Percentiles rank a stretch among this genome's conserved stretches.
These are phyloP conservation scores for Pneumocystis wakefieldiae DNA, from an alignment of 1,139 yeast genomes.

Conservation along the genomic window DNA sequence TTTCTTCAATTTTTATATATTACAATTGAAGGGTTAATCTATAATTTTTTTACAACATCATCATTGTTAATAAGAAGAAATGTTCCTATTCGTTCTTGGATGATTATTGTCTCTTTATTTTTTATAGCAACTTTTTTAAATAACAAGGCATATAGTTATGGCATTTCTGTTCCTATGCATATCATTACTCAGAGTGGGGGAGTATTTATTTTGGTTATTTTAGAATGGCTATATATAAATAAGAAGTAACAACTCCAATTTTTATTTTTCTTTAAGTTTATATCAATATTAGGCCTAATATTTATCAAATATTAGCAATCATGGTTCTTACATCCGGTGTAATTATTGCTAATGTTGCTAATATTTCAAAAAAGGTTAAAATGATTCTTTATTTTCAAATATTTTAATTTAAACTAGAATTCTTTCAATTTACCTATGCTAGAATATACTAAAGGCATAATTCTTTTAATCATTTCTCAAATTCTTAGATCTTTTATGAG, in stretches of 20 bases:
- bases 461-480: conserved; percentile 33
- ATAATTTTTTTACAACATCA: conserved; percentile 22
- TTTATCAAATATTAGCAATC: conserved; percentile 37
- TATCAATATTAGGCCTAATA: conserved; percentile 24
- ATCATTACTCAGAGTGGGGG: conserved; percentile 55
- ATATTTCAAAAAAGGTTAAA: conserved; percentile 1
- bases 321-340: conserved; percentile 43
- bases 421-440: not conserved
- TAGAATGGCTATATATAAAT: conserved; percentile 34
- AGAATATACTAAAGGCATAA: conserved; percentile 31
- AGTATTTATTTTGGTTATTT: conserved; percentile 44
- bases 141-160: conserved; percentile 43
- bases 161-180: conserved; percentile 52
- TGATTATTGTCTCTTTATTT: conserved; percentile 36
- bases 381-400: conserved; percentile 8
- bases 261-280: not conserved
- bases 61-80: conserved; percentile 21
- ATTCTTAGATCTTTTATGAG: conserved; percentile 41
- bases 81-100: conserved; percentile 38
- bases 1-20: conserved; percentile 46
- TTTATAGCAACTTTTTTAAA: conserved; percentile 41
- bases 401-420: conserved; percentile 11
- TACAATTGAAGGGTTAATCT: conserved; percentile 32
- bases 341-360: conserved; percentile 32
- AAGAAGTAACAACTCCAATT: conserved; percentile 20